Conservation (phyloP, 129 eudicot genomes). For the Sambucus nigra region DNA sequence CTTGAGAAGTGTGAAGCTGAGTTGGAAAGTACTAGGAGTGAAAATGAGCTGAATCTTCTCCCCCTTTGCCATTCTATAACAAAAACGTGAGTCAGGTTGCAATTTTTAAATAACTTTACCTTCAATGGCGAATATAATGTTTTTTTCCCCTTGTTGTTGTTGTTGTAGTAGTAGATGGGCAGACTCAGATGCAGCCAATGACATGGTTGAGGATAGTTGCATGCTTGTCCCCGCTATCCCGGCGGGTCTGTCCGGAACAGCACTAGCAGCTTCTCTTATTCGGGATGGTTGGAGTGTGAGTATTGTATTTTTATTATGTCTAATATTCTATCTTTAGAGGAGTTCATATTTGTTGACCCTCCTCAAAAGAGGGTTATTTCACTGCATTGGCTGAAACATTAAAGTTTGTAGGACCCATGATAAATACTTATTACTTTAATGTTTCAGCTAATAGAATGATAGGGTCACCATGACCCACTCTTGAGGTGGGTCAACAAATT, state of each 20-base stretch:
- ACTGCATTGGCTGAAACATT: too few species aligned
- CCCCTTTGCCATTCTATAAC: slow-evolving; percentile 42
- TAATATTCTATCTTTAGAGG: not conserved
- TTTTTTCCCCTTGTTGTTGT: not conserved
- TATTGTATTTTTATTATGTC: not conserved
- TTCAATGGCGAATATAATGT: not conserved
- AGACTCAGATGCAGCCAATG: slow-evolving; percentile 16
- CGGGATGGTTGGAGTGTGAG: slow-evolving; percentile 97
- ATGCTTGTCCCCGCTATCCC: slow-evolving; percentile 71
- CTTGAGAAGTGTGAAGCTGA: slow-evolving; percentile 52
- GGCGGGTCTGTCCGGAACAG: slow-evolving; percentile 85
- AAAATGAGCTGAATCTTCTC: slow-evolving; percentile 48
- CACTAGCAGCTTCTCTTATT: slow-evolving; percentile 91
- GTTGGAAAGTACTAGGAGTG: slow-evolving; percentile 43
- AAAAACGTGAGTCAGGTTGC: slow-evolving; percentile 21
- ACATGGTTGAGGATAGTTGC: slow-evolving; percentile 23
- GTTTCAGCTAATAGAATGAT: too few species aligned
- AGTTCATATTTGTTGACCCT: not conserved
- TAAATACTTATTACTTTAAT: too few species aligned
- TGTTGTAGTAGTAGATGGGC: slow-evolving; percentile 21
- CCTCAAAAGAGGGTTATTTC: too few species aligned
- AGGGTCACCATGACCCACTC: too few species aligned
- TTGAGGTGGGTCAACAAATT: too few species aligned
- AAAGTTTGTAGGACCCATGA: too few species aligned
- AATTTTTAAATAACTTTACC: too few species aligned